Evolutionary conservation across 2,329 filamentous ascomycete species (phyloP), one percentile per base, ranked within the genome.

Genomic region (Colletotrichum trifolii): DNA sequence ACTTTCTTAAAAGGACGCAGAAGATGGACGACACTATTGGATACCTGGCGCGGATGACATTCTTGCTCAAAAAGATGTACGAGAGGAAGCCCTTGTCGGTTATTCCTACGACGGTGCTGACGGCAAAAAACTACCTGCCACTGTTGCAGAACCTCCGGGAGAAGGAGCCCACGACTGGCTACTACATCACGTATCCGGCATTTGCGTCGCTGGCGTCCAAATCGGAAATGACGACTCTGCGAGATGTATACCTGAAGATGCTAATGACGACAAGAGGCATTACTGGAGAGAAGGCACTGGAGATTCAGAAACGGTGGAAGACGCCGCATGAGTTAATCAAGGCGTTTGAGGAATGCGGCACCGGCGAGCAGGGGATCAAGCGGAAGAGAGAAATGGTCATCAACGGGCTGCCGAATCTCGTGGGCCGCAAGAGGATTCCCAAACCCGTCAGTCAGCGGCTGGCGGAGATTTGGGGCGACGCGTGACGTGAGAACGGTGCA

Each of bases 241-340:
- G 91, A 60, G 92, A 96, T 70, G 76, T 94, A 0, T 95, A 87
- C 70, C 79, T 96, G 34, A 94, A 94, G 76, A 95, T 96, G 91
- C 83, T 96, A 52, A 94, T 96, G 91, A 93, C 90, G 68, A 92
- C 87, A 2, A 85, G 85, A 59, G 91, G 91, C 2, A 82, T 96
- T 11, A 92, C 90, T 1, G 91, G 90, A 3, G 91, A 94, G 70
- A 92, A 91, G 71, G 92, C 92, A 0, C 76, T 94, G 6, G 91
- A 93, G 76, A 93, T 96, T 11, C 92, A 95, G 73, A 89, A 87
- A 69, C 79, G 83, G n/a, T 96, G 92, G 91, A 87, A 84, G 68
- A 95, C 92, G 2, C 92, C 92, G 0, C 81, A 85, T 64, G 87
- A 87, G 1, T 87, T 96, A 54, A 79, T 92, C n/a, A 86, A 89